Conservation (phyloP, 495 filamentous ascomycete genomes). For the Cryomyces minteri region DNA sequence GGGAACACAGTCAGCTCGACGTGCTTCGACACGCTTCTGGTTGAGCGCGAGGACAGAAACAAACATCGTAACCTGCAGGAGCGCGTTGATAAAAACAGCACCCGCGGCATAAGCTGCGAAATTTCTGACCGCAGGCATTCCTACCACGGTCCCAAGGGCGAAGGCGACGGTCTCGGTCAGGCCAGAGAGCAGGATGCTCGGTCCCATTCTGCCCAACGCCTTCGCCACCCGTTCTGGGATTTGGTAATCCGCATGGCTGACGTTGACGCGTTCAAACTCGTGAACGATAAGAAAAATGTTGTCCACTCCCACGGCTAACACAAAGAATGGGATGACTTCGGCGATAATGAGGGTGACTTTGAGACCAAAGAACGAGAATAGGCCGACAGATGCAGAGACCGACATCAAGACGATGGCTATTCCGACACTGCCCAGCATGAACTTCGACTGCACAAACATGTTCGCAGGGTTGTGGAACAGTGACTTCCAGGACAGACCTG, state of each 20-base stretch:
- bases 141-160: conserved; percentile 76
- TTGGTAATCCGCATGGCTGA: conserved; percentile 67
- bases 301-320: conserved; percentile 90
- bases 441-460: conserved; percentile 83
- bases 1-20: conserved; percentile 84
- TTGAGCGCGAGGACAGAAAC: conserved; percentile 80
- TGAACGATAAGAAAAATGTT: conserved; percentile 98
- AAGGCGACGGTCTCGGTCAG: conserved; percentile 88
- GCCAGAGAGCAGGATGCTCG: conserved; percentile 90
- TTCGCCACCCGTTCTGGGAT: conserved; percentile 72
- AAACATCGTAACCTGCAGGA: conserved; percentile 93
- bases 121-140: conserved; percentile 94
- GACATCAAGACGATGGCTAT: conserved; percentile 96
- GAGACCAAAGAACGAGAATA: conserved; percentile 77
- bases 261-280: conserved; percentile 88
- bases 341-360: conserved; percentile 96
- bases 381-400: conserved; percentile 79
- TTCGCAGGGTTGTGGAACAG: conserved; percentile 64
- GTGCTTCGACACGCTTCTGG: conserved; percentile 67
- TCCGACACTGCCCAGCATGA: conserved; percentile 76
- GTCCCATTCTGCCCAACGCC: conserved; percentile 83
- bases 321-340: conserved; percentile 94
- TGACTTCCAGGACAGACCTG: conserved; percentile 54
- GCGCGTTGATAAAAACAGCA: conserved; percentile 88
- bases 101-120: conserved; percentile 94